Evolutionary conservation across 73 alveolate species (phyloP), one percentile per base, ranked within the genome.

Genomic region (Uronychia binucleata): DNA sequence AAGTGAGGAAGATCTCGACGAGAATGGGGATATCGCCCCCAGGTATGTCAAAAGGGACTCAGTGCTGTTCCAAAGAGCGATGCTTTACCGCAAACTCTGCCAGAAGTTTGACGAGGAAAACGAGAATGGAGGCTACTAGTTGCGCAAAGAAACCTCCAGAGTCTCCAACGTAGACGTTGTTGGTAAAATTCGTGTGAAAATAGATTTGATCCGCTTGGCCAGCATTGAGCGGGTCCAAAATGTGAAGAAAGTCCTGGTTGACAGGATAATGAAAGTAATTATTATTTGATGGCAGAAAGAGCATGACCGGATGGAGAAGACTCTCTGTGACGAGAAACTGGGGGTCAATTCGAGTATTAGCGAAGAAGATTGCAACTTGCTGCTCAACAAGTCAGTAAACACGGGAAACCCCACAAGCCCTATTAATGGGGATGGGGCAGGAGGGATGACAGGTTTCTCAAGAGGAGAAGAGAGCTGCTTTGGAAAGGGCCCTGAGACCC

Each of bases 1-100:
- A 46, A 19, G 67, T 11, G 31, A 13, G 1, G 46, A 85, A 77
- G 91, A 85, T 85, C 26, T 85, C 8, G 86, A 85, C 57, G 81
- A 34, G 1, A 28, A 33, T 26, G 91, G 91, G n/a, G 31, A 85
- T 1, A 33, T 85, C 28, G 74, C 31, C 27, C 33, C 58, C 14
- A 85, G 91, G 57, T 77, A 59, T 57, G 91, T 85, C 26, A 57
- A 35, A 32, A 85, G 77, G 34, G 58, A 74, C 1, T 85, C 91
- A 32, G 86, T 85, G 0, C 57, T 85, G 11, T 77, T 77, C 33
- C 58, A 85, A 33, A 85, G 91, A 85, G 85, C 91, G 0, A 35
- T 58, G 30, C 58, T 85, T 25, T 85, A 85, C 34, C 76, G 80
- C n/a, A 76, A 82, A 77, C 59, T 83, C 32, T 60, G 76, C 29